Evolutionary conservation across 2,329 filamentous ascomycete genomes (phyloP).

Genomic region (Penicillium freii): DNA sequence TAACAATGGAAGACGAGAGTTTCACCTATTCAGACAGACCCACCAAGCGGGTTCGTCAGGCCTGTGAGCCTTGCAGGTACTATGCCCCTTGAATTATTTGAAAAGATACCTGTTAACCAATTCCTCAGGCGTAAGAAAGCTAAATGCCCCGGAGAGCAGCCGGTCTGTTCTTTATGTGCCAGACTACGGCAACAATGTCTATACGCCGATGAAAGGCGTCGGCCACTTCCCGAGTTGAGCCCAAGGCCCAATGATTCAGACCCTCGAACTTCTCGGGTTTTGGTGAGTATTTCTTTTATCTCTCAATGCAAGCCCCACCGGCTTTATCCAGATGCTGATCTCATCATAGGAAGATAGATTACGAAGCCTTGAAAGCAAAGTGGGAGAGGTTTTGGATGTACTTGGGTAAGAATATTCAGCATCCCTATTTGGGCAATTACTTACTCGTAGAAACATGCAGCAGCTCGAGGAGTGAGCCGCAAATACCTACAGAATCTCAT

Average conservation of each 20-base stretch:
- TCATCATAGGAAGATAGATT: slow-evolving; percentile 33
- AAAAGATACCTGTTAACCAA: slow-evolving; percentile 6
- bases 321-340: neutral
- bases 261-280: slow-evolving; percentile 12
- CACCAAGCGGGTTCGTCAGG: slow-evolving; percentile 40
- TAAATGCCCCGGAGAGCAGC: slow-evolving; percentile 52
- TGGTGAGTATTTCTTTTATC: slow-evolving; percentile 18
- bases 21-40: slow-evolving; percentile 25
- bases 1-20: slow-evolving; percentile 16
- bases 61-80: slow-evolving; percentile 45
- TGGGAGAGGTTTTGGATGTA: slow-evolving; percentile 37
- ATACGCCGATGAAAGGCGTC: slow-evolving; percentile 41
- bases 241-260: slow-evolving; percentile 14
- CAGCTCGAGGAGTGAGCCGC: slow-evolving; percentile 16
- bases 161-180: slow-evolving; percentile 50
- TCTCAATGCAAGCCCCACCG: neutral
- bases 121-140: slow-evolving; percentile 51
- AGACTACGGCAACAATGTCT: slow-evolving; percentile 50
- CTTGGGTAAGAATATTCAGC: slow-evolving; percentile 31
- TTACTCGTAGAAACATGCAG: slow-evolving; percentile 7
- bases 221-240: slow-evolving; percentile 14
- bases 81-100: neutral
- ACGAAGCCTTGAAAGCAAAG: slow-evolving; percentile 34
- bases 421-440: slow-evolving; percentile 1
- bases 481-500: slow-evolving; percentile 7